Base-by-base conservation (phyloP, 129 eudicot species). In the Sambucus nigra region DNA sequence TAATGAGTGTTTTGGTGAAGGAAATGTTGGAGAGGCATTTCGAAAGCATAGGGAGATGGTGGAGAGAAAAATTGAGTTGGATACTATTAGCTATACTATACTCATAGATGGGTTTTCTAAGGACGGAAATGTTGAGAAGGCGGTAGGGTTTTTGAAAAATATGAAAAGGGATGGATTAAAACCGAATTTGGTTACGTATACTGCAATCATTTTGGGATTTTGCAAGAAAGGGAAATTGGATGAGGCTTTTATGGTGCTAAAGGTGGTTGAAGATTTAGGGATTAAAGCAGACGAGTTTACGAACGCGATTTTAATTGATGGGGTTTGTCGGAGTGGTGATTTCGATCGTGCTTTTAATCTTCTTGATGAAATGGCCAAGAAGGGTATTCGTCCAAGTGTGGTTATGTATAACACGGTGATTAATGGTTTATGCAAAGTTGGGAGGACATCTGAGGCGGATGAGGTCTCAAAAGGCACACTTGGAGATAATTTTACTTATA, bases 391-490 rank as follows among this genome's bases (percentile, higher is more conserved):
- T 28, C 68, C 84, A 18, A 59, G 87, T 46, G 44, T 78, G 47
- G 81, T 86, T 27, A 81, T 92, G 4, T 86, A 86, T 32, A 86
- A 86, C 59, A 75, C 73, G 2, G 58, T 81, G 62, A 81, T 86
- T 22, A 78, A 86, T 62, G 92, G 95, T 20, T 67, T 86, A 39
- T 86, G 92, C 69, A 86, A 75, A 75, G 79, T 58, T n/a, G 83
- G 87, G 64, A 86, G 92, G 66, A 78, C 79, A 22, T 21, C 23
- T 46, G 92, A 78, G 62, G 95, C 95, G 1, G 74, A 79, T 59
- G 80, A 75, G 41, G 26, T 81, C 52, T 72, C 91, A 24, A 70
- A 60, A 60, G 64, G 73, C 28, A 59, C 73, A 18, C n/a, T 31
- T 64, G 79, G 75, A 67, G 87, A 86, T 67, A 59, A 50, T 54